phyloP scores from a whole-genome alignment of 2,329 filamentous ascomycete species.

The Coniella vitis region DNA sequence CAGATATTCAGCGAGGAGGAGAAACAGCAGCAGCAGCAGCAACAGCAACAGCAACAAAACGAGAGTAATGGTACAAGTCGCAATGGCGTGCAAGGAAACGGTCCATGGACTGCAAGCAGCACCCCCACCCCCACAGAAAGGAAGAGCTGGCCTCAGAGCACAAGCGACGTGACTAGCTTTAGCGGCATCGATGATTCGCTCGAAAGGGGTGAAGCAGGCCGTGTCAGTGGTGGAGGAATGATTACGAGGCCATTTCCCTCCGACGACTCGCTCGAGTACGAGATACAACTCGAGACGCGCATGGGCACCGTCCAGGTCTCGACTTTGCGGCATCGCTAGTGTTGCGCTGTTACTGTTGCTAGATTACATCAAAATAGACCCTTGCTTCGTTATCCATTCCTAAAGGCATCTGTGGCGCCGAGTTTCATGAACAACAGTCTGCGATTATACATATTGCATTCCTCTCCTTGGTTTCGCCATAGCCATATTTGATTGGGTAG shows the following conservation, averaged over 20 bases:
- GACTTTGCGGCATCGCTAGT: background rate
- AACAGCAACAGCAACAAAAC: background rate
- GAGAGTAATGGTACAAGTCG: background rate
- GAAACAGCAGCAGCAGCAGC: background rate
- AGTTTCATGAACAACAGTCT: too few species aligned
- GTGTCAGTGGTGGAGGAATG: background rate
- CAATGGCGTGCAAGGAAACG: background rate
- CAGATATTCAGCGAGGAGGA: background rate
- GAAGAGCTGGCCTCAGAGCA: slow-evolving; percentile 11
- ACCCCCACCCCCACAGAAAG: background rate
- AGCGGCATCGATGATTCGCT: slow-evolving; percentile 17
- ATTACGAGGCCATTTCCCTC: background rate
- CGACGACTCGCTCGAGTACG: slow-evolving; percentile 9
- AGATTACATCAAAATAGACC: too few species aligned
- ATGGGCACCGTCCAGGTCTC: slow-evolving; percentile 7
- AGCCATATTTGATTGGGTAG: too few species aligned
- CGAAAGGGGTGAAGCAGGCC: slow-evolving; percentile 19
- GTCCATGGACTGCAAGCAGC: too few species aligned
- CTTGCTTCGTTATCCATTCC: background rate
- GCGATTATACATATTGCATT: too few species aligned
- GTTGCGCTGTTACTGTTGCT: background rate
- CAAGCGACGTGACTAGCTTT: slow-evolving; percentile 11
- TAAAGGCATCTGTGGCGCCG: too few species aligned
- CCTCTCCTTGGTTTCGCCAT: too few species aligned
- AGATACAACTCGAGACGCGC: slow-evolving; percentile 9